Conservation (phyloP, 148 eudicot genomes). For the Chenopodium quinoa region DNA sequence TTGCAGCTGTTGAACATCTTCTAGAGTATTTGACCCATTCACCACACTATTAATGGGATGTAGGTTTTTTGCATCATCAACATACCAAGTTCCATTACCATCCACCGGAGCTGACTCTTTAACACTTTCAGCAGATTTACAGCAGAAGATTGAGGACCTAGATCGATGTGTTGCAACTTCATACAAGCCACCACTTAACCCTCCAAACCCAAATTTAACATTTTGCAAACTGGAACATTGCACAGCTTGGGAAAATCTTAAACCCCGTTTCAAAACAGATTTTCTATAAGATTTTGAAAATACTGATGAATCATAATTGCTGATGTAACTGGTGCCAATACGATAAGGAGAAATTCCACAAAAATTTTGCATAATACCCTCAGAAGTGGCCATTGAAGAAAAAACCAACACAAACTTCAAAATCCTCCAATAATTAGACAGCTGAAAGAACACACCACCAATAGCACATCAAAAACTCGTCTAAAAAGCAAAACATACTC, state of each 20-base stretch:
- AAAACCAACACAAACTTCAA: neutral
- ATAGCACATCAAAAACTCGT: neutral
- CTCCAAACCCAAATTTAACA: conserved; percentile 10
- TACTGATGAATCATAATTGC: conserved; percentile 19
- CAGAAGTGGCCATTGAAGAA: conserved; percentile 27
- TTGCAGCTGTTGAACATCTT: conserved; percentile 26
- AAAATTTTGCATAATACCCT: conserved; percentile 36
- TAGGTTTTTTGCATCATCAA: conserved; percentile 35
- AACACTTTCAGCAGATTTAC: conserved; percentile 45
- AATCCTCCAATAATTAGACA: neutral
- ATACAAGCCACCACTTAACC: conserved; percentile 5
- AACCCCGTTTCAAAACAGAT: conserved; percentile 27
- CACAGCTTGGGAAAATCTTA: conserved; percentile 1
- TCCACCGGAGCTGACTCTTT: conserved; percentile 35
- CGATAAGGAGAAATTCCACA: conserved; percentile 28
- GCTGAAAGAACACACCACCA: conserved; percentile 6
- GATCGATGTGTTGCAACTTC: conserved; percentile 14
- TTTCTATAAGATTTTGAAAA: conserved; percentile 21
- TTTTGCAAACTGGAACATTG: conserved; percentile 18
- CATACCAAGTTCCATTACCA: conserved; percentile 47
- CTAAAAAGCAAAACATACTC: neutral
- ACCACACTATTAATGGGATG: conserved; percentile 30
- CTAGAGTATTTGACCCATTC: conserved; percentile 34
- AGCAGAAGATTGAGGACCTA: conserved; percentile 26
- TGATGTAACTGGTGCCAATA: conserved; percentile 18